A percentile compares a stretch with the other conserved stretches of the same genome.
Conservation (phyloP, 2,329 filamentous ascomycete species). For the Ophiostoma novo-ulmi region DNA sequence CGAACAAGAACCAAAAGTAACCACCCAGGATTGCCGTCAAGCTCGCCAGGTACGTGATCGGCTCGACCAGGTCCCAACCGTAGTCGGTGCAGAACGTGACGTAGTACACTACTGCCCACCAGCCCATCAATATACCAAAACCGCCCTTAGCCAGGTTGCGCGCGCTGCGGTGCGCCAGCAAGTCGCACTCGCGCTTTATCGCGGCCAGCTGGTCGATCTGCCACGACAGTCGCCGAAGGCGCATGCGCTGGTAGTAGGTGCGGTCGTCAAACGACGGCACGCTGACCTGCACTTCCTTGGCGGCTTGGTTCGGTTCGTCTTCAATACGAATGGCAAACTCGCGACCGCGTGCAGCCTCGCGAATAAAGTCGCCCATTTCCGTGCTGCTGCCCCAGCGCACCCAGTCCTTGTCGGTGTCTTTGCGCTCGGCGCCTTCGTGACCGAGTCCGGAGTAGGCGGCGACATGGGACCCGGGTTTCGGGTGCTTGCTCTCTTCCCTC, state of each 20-base stretch:
- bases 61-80: conserved; percentile 89
- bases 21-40: conserved; percentile 80
- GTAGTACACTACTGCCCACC: conserved; percentile 80
- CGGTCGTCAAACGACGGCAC: conserved; percentile 85
- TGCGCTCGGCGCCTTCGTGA: conserved; percentile 47
- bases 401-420: conserved; percentile 54
- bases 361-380: conserved; percentile 90
- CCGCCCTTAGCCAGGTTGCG: conserved; percentile 76
- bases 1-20: conserved; percentile 90
- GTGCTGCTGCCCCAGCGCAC: conserved; percentile 85
- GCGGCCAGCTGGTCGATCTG: conserved; percentile 64
- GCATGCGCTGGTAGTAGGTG: conserved; percentile 80
- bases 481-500: neutral
- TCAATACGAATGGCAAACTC: conserved; percentile 84
- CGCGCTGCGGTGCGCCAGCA: conserved; percentile 68
- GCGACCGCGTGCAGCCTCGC: conserved; percentile 76
- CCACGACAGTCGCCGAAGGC: conserved; percentile 65
- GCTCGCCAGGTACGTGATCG: conserved; percentile 84
- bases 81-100: conserved; percentile 66
- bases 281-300: conserved; percentile 62
- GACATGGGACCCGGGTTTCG: conserved; percentile 40
- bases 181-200: conserved; percentile 77
- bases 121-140: conserved; percentile 65
- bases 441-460: conserved; percentile 68
- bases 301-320: conserved; percentile 40